Conservation (phyloP, 2,329 filamentous ascomycete species). For the Incumbomyces lentus region DNA sequence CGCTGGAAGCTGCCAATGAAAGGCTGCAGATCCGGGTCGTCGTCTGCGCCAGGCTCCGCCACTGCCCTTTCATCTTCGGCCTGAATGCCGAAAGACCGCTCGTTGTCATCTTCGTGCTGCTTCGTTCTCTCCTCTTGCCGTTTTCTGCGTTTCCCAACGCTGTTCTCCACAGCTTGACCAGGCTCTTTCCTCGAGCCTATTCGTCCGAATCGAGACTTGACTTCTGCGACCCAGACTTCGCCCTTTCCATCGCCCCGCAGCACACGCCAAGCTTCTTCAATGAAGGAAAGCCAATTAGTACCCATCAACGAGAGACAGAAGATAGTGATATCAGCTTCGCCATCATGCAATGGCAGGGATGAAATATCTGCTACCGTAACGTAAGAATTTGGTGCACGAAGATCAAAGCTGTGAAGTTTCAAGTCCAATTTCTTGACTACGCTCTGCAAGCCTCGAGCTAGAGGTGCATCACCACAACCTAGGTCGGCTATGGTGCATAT, state of each 20-base stretch:
- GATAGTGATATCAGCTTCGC: constrained; percentile 72
- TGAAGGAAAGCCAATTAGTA: constrained; percentile 94
- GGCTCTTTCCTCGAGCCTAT: constrained; percentile 36
- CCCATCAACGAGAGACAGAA: constrained; percentile 98
- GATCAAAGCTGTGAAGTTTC: constrained; percentile 72
- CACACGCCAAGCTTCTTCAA: constrained; percentile 89
- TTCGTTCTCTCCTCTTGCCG: constrained; percentile 22
- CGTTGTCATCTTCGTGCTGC: constrained; percentile 37
- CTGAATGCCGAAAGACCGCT: constrained; percentile 40
- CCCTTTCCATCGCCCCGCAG: constrained; percentile 72
- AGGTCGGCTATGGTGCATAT: constrained; percentile 76
- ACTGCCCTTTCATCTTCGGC: constrained; percentile 38
- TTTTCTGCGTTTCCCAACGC: constrained; percentile 54
- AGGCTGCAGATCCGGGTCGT: constrained; percentile 74
- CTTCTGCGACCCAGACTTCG: constrained; percentile 94
- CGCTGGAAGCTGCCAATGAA: constrained; percentile 76
- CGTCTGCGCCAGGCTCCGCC: constrained; percentile 34
- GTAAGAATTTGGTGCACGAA: constrained; percentile 63
- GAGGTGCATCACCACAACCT: constrained; percentile 82
- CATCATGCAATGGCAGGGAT: constrained; percentile 63
- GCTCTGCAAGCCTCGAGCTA: constrained; percentile 52
- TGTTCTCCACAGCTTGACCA: constrained; percentile 49
- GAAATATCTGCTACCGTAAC: constrained; percentile 87
- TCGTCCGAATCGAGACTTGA: constrained; percentile 79
- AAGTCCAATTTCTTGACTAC: constrained; percentile 59